Evolutionary conservation across 768 basidiomycete genomes (phyloP).

Genomic region (Steccherinum ochraceum): DNA sequence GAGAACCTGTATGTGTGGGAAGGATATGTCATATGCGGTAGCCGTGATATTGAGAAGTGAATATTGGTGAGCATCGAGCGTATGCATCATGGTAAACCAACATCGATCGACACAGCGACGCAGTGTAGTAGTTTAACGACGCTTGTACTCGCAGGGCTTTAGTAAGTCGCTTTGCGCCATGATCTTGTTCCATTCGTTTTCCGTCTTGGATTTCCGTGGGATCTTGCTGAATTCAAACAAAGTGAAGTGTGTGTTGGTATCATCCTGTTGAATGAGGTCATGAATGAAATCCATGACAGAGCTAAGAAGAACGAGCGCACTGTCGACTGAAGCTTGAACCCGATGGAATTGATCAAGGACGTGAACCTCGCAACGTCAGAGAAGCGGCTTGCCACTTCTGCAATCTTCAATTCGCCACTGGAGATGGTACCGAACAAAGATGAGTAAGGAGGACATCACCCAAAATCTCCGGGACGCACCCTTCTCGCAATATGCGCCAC

Average conservation of each 20-base stretch:
- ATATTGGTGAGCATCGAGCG: too few relatives aligned
- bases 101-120: too few relatives aligned
- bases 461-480: conserved; percentile 42
- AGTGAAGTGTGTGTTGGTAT: conserved; percentile 78
- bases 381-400: conserved; percentile 87
- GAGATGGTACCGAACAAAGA: conserved; percentile 11
- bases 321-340: conserved; percentile 68
- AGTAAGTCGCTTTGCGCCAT: conserved; percentile 49
- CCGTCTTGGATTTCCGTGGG: conserved; percentile 35
- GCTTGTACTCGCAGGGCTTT: conserved; percentile 91
- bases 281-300: background rate
- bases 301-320: conserved; percentile 33
- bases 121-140: conserved; percentile 62
- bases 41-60: too few relatives aligned
- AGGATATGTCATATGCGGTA: too few relatives aligned
- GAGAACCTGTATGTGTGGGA: too few relatives aligned
- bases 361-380: conserved; percentile 60
- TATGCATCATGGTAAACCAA: too few relatives aligned
- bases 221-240: conserved; percentile 76
- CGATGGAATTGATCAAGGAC: conserved; percentile 54
- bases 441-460: background rate
- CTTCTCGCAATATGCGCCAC: conserved; percentile 78
- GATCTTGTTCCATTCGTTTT: conserved; percentile 57
- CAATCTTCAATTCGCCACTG: conserved; percentile 80
- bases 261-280: conserved; percentile 48